These are phyloP conservation scores for Phoenix roebelenii DNA, from an alignment of 176 grass and related monocot species.

Conservation along the genomic window DNA sequence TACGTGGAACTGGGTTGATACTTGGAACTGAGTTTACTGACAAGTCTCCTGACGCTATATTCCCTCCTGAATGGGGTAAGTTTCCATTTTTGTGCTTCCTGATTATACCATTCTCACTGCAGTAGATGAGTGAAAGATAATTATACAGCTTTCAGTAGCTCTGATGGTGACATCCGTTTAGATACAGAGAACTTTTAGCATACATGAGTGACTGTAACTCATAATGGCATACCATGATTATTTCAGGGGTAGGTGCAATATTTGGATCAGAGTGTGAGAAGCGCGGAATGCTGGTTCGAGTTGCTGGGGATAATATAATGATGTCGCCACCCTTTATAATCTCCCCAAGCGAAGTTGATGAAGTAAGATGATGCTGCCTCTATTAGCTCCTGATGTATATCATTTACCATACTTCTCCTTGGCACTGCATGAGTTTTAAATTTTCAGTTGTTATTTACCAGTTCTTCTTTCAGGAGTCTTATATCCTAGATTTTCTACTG, in stretches of 20 bases:
- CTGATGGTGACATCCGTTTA: too few relatives aligned
- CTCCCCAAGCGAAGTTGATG: conserved; percentile 46
- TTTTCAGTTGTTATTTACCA: not conserved
- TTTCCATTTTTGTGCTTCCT: not conserved
- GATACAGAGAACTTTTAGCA: too few relatives aligned
- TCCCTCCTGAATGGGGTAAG: conserved; percentile 89
- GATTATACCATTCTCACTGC: not conserved
- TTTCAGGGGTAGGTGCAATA: conserved; percentile 80
- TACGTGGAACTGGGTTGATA: conserved; percentile 72
- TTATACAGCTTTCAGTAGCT: too few relatives aligned
- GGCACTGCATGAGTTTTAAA: not conserved
- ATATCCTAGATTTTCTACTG: too few relatives aligned
- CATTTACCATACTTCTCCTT: not conserved
- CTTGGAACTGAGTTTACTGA: conserved; percentile 77
- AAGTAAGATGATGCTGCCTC: conserved; percentile 31
- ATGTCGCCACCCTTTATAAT: conserved; percentile 83
- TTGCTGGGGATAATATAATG: conserved; percentile 88
- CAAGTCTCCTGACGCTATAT: conserved; percentile 61
- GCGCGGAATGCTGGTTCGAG: conserved; percentile 72
- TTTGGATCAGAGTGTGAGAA: conserved; percentile 86
- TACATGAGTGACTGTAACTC: too few relatives aligned
- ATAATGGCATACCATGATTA: too few relatives aligned
- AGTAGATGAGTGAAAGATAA: too few relatives aligned
- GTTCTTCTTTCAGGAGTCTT: too few relatives aligned
- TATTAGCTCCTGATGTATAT: not conserved